Percentiles rank a stretch among this genome's conserved stretches.
Evolutionary conservation across 2,329 filamentous ascomycete genomes (phyloP).

Genomic region (Penicillium olsonii): DNA sequence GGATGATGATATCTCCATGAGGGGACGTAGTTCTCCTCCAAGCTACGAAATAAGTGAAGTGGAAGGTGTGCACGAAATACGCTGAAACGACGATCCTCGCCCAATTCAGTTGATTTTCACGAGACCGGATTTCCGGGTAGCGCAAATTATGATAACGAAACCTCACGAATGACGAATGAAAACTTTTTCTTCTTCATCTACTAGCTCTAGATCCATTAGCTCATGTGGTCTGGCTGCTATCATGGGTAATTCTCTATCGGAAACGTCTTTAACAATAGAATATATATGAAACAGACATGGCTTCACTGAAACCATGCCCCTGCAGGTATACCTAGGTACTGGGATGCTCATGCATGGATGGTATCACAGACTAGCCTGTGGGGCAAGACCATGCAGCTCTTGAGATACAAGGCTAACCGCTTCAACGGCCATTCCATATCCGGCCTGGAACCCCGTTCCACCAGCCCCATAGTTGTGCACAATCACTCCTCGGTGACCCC

Average conservation of each 20-base stretch:
- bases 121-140: not conserved
- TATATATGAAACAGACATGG: too few species aligned
- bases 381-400: not conserved
- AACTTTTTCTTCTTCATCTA: too few species aligned
- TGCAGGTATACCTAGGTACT: too few species aligned
- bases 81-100: not conserved
- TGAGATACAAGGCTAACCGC: conserved; percentile 5
- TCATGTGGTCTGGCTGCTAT: too few species aligned
- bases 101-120: not conserved
- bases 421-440: conserved; percentile 21
- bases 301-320: too few species aligned
- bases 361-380: not conserved
- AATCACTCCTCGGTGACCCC: not conserved
- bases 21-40: not conserved
- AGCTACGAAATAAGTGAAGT: not conserved
- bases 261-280: too few species aligned
- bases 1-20: not conserved
- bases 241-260: too few species aligned
- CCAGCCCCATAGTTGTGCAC: conserved; percentile 44
- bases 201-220: too few species aligned
- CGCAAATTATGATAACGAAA: not conserved
- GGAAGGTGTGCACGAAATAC: not conserved
- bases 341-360: too few species aligned
- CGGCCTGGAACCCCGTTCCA: conserved; percentile 49
- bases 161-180: not conserved